These are phyloP conservation scores for Fusarium bactridioides DNA, from an alignment of 2,329 filamentous ascomycete species.

Conservation along the genomic window DNA sequence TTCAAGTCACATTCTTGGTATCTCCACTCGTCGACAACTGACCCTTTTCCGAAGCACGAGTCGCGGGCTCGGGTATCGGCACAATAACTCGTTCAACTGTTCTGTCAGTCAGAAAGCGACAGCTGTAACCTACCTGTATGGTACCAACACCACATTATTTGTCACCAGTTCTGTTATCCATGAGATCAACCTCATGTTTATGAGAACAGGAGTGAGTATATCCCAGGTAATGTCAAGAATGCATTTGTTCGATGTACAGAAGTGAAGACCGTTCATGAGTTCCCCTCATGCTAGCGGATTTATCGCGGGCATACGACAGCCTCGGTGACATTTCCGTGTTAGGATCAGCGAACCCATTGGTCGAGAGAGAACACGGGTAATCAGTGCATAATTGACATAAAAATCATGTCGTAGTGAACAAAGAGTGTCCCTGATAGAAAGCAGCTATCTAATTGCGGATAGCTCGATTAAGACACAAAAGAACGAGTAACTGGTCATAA, in stretches of 20 bases:
- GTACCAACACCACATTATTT: fast-evolving
- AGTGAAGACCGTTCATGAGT: background rate
- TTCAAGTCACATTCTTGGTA: background rate
- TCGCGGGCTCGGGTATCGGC: background rate
- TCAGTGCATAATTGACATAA: background rate
- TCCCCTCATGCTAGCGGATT: background rate
- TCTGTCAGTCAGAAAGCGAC: background rate
- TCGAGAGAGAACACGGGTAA: no score
- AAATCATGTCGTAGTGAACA: background rate
- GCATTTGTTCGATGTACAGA: background rate
- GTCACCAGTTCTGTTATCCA: background rate
- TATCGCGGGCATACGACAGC: background rate
- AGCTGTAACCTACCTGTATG: background rate
- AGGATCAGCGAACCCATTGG: background rate
- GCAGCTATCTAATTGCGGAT: background rate
- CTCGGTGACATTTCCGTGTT: background rate
- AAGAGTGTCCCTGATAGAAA: background rate
- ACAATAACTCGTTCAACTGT: no score
- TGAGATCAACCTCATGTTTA: no score
- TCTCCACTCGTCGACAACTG: background rate
- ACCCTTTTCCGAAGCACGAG: background rate
- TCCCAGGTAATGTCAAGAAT: background rate
- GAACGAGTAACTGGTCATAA: no score
- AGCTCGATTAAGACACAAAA: background rate
- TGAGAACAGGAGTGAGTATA: fast-evolving